Conservation (phyloP, 495 filamentous ascomycete species). For the Neurospora discreta region DNA sequence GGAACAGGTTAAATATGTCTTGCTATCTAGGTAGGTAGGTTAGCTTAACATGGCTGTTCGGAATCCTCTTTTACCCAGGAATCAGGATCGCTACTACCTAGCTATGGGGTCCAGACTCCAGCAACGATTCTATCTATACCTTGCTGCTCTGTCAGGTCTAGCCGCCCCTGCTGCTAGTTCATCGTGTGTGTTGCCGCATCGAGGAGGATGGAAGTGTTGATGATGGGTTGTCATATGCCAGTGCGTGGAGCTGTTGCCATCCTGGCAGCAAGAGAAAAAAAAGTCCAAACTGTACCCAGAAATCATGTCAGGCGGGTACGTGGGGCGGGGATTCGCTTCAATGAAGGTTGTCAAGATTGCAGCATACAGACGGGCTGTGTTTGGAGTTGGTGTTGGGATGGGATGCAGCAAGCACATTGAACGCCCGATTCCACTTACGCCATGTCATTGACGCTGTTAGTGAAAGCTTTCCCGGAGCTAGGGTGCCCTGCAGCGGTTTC, state of each 20-base stretch:
- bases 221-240: neutral
- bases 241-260: neutral
- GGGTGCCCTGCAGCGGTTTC: neutral
- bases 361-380: too few relatives aligned
- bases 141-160: neutral
- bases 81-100: neutral
- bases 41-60: neutral
- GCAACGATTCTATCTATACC: neutral
- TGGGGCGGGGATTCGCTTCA: neutral
- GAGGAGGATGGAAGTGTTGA: neutral
- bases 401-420: neutral
- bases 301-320: neutral
- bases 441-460: constrained; percentile 6
- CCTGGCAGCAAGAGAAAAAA: neutral
- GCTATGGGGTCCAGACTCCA: neutral
- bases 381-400: neutral
- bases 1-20: constrained; percentile 7
- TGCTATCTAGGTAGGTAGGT: too few relatives aligned
- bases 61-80: neutral
- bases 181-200: neutral
- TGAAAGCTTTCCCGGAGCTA: neutral
- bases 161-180: neutral
- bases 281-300: neutral
- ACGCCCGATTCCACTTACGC: constrained; percentile 20
- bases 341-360: neutral